phyloP scores from a whole-genome alignment of 2,329 filamentous ascomycete genomes.

The Fusarium miscanthi region DNA sequence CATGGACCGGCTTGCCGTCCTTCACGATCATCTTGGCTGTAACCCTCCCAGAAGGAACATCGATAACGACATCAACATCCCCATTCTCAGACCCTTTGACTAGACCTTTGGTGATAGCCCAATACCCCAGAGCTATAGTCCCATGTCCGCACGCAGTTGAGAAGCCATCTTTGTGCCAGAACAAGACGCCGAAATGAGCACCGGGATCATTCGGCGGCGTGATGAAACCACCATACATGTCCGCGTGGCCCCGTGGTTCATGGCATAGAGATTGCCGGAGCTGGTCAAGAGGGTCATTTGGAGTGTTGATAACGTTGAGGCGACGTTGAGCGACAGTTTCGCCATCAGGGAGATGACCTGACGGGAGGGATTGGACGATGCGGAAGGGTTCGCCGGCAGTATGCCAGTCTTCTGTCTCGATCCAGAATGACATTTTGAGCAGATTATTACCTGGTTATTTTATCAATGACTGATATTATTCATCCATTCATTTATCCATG shows the following conservation, averaged over 20 bases:
- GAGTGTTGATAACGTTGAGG: neutral
- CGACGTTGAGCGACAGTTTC: slow-evolving; percentile 22
- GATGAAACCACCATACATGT: slow-evolving; percentile 46
- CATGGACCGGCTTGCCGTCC: slow-evolving; percentile 1
- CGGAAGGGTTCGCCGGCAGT: slow-evolving; percentile 45
- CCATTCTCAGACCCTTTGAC: slow-evolving; percentile 2
- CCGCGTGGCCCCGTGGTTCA: slow-evolving; percentile 32
- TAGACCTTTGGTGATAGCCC: slow-evolving; percentile 28
- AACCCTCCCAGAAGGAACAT: slow-evolving; percentile 32
- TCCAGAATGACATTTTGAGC: slow-evolving; percentile 30
- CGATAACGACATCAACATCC: slow-evolving; percentile 25
- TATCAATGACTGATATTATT: rapidly evolving
- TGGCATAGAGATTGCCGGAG: slow-evolving; percentile 33
- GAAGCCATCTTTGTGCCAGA: slow-evolving; percentile 47
- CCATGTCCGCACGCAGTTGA: slow-evolving; percentile 45
- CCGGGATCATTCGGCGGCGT: slow-evolving; percentile 35
- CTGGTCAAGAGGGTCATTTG: slow-evolving; percentile 13
- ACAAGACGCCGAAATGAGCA: slow-evolving; percentile 42
- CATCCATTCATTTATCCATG: neutral
- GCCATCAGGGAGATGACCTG: neutral
- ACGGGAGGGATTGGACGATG: slow-evolving; percentile 29
- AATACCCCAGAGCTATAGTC: slow-evolving; percentile 44
- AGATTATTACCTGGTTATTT: neutral
- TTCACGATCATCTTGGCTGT: neutral
- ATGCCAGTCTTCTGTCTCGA: slow-evolving; percentile 44